phyloP scores from a whole-genome alignment of 2,329 filamentous ascomycete species.

The Verticillium klebahnii region DNA sequence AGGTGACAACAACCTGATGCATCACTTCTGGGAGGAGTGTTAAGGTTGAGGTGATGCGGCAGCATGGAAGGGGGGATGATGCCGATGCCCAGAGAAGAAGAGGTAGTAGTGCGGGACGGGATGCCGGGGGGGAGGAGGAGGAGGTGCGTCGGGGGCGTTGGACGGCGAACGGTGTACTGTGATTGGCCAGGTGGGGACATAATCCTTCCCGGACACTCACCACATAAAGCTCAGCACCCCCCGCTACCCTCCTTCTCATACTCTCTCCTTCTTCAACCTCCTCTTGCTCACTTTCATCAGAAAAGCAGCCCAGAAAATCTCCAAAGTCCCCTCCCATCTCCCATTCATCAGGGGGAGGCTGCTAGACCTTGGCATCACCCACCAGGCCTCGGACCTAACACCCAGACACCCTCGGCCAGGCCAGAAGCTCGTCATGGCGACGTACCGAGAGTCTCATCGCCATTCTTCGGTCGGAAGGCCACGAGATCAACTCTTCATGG shows the following conservation, averaged over 20 bases:
- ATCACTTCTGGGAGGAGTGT: background rate
- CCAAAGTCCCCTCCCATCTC: background rate
- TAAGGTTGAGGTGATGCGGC: background rate
- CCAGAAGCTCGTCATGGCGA: background rate
- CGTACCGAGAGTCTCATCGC: background rate
- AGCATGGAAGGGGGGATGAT: background rate
- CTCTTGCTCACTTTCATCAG: constrained; percentile 2
- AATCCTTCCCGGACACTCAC: constrained; percentile 8
- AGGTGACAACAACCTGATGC: background rate
- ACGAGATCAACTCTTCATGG: background rate
- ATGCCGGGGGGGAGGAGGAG: background rate
- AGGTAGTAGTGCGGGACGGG: background rate
- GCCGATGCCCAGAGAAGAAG: background rate
- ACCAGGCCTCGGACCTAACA: background rate
- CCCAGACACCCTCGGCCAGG: background rate
- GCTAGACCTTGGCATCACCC: background rate
- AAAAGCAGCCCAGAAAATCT: background rate
- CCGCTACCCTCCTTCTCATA: constrained; percentile 9
- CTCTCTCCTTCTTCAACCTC: constrained; percentile 5
- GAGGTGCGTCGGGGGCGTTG: background rate
- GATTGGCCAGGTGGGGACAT: constrained; percentile 10
- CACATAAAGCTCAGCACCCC: constrained; percentile 13
- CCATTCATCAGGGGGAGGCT: constrained; percentile 1
- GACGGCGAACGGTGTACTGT: background rate
- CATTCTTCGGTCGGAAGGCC: background rate